A percentile compares a stretch with the other conserved stretches of the same genome.
phyloP scores from a whole-genome alignment of 305 asterid genomes.

The Fraxinus ornus region DNA sequence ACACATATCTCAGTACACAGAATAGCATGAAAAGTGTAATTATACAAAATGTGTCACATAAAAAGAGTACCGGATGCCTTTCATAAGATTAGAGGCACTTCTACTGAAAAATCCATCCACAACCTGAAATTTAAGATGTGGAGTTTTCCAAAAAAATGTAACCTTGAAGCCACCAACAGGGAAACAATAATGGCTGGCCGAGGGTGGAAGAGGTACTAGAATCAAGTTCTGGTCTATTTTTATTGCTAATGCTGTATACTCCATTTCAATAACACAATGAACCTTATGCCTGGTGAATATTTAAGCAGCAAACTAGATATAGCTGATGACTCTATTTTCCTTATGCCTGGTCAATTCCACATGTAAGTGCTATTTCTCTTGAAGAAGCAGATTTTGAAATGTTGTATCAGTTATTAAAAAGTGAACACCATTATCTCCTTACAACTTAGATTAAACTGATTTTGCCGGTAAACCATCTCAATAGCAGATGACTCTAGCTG shows the following conservation, averaged over 20 bases:
- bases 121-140: not conserved
- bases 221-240: not conserved
- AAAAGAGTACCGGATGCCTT: not conserved
- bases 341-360: no score
- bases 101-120: not conserved
- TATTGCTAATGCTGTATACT: not conserved
- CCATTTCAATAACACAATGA: not conserved
- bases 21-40: not conserved
- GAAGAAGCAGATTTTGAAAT: not conserved
- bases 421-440: not conserved
- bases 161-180: not conserved
- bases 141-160: not conserved
- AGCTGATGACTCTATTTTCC: no score
- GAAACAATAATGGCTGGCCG: not conserved
- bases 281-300: not conserved
- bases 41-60: not conserved
- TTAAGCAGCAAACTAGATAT: not conserved
- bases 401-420: not conserved
- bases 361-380: not conserved
- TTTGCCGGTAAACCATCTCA: not conserved
- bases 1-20: not conserved
- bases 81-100: not conserved
- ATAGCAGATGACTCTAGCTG: not conserved
- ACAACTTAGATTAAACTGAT: not conserved
- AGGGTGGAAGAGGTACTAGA: not conserved